Evolutionary conservation across 176 grass and related monocot species (phyloP), one percentile per base, ranked within the genome.

Genomic region (Lolium multiflorum): DNA sequence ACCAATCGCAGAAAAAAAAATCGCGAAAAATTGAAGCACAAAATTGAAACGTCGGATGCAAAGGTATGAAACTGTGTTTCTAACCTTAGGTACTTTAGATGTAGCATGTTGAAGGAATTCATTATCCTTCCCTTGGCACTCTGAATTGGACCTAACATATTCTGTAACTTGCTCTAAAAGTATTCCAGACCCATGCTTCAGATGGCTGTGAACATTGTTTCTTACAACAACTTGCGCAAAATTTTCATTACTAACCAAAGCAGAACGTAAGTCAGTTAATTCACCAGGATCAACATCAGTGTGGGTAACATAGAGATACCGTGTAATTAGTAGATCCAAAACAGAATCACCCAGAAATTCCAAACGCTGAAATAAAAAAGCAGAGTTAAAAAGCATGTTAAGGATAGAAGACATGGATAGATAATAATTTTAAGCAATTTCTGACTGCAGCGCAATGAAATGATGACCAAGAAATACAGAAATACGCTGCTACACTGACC

Each of bases 311-410:
- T 92, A 98, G 50, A 95, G 81, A 81, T 98, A 60, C 12, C 76
- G 84, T 80, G 93, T 98, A 87, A 98, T 92, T 74, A 98, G 84
- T 67, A 98, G 72, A 79, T 95, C 96, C 82, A 98, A 80, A 46
- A 98, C 93, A 57, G 96, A 92, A 83, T 98, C 96, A 52, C 96
- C 93, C 66, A 98, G 87, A 90, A 98, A 98, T 87, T 98, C 96
- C 62, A 98, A 88, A 39, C 96, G 74, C 96, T 98, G 91, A 74
- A 84, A 84, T 87, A 50, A 5, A 91, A 91, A 68, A 47, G 60
- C 56, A 71, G 60, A 84, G 61, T 70, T 84, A 68, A 62, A 60
- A 62, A 74, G 21, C 28, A 60, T 48, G 28, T 63, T 25, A 72
- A 41, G 51, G 43, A 83, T 18, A 73, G 73, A 54, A 54, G 48